phyloP scores from a whole-genome alignment of 2,329 filamentous ascomycete species.

The Rutstroemia sp. region DNA sequence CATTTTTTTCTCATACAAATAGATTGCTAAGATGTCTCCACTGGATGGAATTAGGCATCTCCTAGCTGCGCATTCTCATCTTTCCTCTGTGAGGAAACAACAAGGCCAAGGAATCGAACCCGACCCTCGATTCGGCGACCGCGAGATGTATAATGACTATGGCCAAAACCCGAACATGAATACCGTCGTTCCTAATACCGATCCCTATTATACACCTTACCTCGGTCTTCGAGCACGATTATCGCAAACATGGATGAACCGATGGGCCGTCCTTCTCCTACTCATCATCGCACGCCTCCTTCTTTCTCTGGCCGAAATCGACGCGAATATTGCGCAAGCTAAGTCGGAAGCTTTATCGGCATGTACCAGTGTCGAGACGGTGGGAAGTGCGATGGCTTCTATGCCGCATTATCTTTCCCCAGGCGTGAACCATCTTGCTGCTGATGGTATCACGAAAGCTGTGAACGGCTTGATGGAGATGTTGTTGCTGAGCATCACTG shows the following conservation, averaged over 20 bases:
- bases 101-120: slow-evolving; percentile 24
- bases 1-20: slow-evolving; percentile 3
- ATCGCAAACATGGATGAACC: slow-evolving; percentile 95
- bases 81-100: slow-evolving; percentile 27
- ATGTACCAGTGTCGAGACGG: slow-evolving; percentile 85
- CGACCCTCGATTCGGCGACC: slow-evolving; percentile 31
- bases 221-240: slow-evolving; percentile 82
- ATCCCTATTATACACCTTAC: slow-evolving; percentile 76
- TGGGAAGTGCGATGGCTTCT: slow-evolving; percentile 92
- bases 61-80: slow-evolving; percentile 26
- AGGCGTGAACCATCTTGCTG: slow-evolving; percentile 82
- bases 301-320: slow-evolving; percentile 64
- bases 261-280: slow-evolving; percentile 86
- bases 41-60: slow-evolving; percentile 27
- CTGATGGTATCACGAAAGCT: slow-evolving; percentile 70
- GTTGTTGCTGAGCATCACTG: slow-evolving; percentile 71
- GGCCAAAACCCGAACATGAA: slow-evolving; percentile 4
- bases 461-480: slow-evolving; percentile 74
- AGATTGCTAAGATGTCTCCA: slow-evolving; percentile 27
- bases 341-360: slow-evolving; percentile 77
- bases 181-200: slow-evolving; percentile 38
- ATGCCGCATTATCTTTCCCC: slow-evolving; percentile 93
- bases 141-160: slow-evolving; percentile 26
- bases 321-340: slow-evolving; percentile 68
- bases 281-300: slow-evolving; percentile 78